These are phyloP conservation scores for Spergularia bocconei DNA, from an alignment of 148 eudicot species.

Conservation along the genomic window DNA sequence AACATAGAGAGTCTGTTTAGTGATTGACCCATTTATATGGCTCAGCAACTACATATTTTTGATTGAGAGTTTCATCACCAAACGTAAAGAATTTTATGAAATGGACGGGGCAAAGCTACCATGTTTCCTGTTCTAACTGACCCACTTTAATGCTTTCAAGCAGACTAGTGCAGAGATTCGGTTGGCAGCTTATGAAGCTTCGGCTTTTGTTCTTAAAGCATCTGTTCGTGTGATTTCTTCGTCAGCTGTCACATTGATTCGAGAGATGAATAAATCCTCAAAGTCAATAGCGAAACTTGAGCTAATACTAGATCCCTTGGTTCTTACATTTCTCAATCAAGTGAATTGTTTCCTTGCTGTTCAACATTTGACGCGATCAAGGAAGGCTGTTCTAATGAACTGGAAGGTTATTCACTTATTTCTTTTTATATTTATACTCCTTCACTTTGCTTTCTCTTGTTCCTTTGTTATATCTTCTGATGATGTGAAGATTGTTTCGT, in stretches of 20 bases:
- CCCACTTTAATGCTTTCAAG: slow-evolving; percentile 24
- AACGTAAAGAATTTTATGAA: too few relatives aligned
- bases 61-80: too few relatives aligned
- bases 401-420: slow-evolving; percentile 81
- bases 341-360: slow-evolving; percentile 56
- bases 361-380: slow-evolving; percentile 61
- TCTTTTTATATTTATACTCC: slow-evolving; percentile 3
- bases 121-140: slow-evolving; percentile 3
- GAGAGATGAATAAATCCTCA: slow-evolving; percentile 32
- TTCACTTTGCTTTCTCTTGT: neutral
- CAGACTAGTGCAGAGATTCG: slow-evolving; percentile 72
- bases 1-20: too few relatives aligned
- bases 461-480: neutral
- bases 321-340: slow-evolving; percentile 55
- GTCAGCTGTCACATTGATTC: slow-evolving; percentile 37
- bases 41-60: too few relatives aligned
- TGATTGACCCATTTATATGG: too few relatives aligned
- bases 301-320: slow-evolving; percentile 58
- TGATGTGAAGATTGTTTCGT: neutral
- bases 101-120: too few relatives aligned
- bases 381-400: slow-evolving; percentile 74
- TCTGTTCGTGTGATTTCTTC: slow-evolving; percentile 44
- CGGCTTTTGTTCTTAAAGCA: slow-evolving; percentile 57
- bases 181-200: slow-evolving; percentile 79
- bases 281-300: slow-evolving; percentile 23